Percentiles rank a stretch among this genome's conserved stretches.
These are phyloP conservation scores for Phoenix roebelenii DNA, from an alignment of 176 grass and related monocot species.

Conservation along the genomic window DNA sequence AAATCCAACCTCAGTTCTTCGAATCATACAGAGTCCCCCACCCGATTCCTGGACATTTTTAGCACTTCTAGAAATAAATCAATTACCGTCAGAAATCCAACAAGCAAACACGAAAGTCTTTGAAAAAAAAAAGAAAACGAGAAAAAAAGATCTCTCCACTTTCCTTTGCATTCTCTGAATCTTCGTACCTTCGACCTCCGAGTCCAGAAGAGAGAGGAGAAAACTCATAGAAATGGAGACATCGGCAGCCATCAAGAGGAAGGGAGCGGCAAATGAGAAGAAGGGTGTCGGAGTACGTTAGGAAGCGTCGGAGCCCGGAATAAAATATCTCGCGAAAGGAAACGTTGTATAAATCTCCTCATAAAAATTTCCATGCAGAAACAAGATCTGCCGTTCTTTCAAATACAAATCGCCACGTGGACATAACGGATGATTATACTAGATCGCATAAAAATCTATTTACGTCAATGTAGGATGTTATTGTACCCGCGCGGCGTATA, in stretches of 20 bases:
- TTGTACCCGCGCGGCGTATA: no score
- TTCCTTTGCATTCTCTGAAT: no score
- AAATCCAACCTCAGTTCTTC: constrained; percentile 1
- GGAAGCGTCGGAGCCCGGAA: no score
- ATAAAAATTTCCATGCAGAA: no score
- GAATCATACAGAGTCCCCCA: neutral
- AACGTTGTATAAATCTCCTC: no score
- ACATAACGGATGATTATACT: no score
- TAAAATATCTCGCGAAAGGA: no score
- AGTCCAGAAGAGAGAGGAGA: neutral
- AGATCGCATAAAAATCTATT: no score
- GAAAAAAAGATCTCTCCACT: neutral
- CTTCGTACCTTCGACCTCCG: neutral
- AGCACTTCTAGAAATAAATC: neutral
- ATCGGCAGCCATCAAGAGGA: constrained; percentile 42
- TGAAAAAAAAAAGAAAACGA: neutral
- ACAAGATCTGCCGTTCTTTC: no score
- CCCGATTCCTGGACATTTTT: constrained; percentile 26
- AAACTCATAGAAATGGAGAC: constrained; percentile 27
- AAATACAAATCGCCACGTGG: no score
- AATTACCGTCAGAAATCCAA: constrained; percentile 1
- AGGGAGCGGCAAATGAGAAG: neutral
- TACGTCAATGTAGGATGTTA: no score
- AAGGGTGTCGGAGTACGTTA: neutral
- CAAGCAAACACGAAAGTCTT: neutral